Evolutionary conservation across 257 asterid species (phyloP).

Genomic region (Solanum medicagineum): DNA sequence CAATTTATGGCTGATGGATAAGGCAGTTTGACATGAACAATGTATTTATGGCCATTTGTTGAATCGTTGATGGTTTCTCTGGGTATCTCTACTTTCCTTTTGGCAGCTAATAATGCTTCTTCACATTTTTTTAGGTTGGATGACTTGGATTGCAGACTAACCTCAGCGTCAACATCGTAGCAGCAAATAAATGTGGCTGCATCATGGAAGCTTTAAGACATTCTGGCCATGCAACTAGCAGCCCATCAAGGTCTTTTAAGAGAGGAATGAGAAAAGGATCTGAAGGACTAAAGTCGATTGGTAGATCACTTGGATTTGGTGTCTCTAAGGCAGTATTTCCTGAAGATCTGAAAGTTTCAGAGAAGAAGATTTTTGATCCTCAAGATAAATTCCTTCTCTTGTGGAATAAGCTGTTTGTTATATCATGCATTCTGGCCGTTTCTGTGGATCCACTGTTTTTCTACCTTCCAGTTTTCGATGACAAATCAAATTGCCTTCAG

Average conservation of each 20-base stretch:
- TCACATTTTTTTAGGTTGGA: constrained; percentile 35
- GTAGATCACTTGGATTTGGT: constrained; percentile 63
- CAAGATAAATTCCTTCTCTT: constrained; percentile 78
- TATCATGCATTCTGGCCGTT: constrained; percentile 71
- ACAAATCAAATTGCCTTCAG: constrained; percentile 67
- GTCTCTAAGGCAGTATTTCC: constrained; percentile 80
- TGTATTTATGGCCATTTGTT: not conserved
- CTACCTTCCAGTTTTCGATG: constrained; percentile 74
- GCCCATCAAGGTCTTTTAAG: constrained; percentile 43
- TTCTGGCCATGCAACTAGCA: constrained; percentile 23
- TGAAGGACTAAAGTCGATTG: constrained; percentile 71
- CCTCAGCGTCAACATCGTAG: constrained; percentile 45
- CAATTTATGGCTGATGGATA: not conserved
- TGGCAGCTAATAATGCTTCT: not conserved
- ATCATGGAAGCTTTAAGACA: constrained; percentile 45
- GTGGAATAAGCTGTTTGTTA: constrained; percentile 77
- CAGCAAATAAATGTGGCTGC: constrained; percentile 39
- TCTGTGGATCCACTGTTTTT: constrained; percentile 87
- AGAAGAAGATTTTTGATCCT: constrained; percentile 69
- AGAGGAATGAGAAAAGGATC: constrained; percentile 65
- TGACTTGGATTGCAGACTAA: constrained; percentile 30
- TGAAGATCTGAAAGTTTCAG: constrained; percentile 80
- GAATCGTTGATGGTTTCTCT: not conserved
- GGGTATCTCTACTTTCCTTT: not conserved
- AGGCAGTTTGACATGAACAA: not conserved